These are phyloP conservation scores for Pythium volutum DNA, from an alignment of 352 stramenopile genomes.

Conservation along the genomic window DNA sequence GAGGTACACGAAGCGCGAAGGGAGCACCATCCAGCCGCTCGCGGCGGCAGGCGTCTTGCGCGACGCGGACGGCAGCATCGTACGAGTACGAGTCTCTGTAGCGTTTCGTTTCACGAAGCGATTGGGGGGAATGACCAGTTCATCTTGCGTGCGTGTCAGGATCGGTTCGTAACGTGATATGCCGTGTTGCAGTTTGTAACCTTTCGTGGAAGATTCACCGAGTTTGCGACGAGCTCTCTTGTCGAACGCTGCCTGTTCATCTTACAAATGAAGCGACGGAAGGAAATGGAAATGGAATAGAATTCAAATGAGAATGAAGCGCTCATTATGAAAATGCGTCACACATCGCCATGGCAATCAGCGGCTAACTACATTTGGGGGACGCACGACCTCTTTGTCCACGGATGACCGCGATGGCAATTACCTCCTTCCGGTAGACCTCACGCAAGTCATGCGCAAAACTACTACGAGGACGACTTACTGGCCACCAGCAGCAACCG, in stretches of 20 bases:
- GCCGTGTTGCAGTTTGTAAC: not conserved
- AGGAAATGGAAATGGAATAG: not conserved
- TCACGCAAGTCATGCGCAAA: constrained; percentile 10
- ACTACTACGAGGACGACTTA: constrained; percentile 16
- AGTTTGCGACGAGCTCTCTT: no score
- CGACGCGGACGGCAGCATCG: constrained; percentile 30
- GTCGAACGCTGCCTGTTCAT: no score
- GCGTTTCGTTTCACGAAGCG: not conserved
- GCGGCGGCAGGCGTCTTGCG: constrained; percentile 33
- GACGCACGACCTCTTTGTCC: not conserved
- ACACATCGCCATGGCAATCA: constrained; percentile 4
- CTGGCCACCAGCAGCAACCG: not conserved
- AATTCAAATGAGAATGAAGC: not conserved
- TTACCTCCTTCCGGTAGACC: not conserved
- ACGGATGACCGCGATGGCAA: not conserved
- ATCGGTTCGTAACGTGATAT: constrained; percentile 5
- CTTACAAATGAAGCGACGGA: no score
- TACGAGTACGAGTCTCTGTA: not conserved
- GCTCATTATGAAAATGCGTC: not conserved
- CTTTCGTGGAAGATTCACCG: not conserved
- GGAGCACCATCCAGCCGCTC: constrained; percentile 70
- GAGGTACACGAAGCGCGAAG: constrained; percentile 68
- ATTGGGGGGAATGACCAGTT: constrained; percentile 6
- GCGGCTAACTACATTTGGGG: constrained; percentile 9
- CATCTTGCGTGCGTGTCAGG: not conserved